Conservation (phyloP, 495 filamentous ascomycete species). For the Xylaria telfairii region DNA sequence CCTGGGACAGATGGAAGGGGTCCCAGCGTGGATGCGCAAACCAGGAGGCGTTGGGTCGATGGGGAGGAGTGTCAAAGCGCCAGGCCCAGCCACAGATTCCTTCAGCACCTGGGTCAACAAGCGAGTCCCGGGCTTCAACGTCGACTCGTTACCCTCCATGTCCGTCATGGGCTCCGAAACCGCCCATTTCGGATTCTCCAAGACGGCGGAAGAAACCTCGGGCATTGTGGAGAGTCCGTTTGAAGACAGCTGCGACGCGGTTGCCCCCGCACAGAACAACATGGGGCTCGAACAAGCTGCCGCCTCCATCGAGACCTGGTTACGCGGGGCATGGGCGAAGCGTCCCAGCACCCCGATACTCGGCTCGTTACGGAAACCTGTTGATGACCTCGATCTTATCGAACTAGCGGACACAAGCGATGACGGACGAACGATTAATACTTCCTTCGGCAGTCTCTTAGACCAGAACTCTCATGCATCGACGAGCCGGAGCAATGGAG, state of each 20-base stretch:
- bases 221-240: slow-evolving; percentile 59
- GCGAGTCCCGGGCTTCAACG: slow-evolving; percentile 74
- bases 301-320: slow-evolving; percentile 85
- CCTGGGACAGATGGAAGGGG: slow-evolving; percentile 35
- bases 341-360: slow-evolving; percentile 57
- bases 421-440: slow-evolving; percentile 45
- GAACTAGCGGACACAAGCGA: slow-evolving; percentile 74
- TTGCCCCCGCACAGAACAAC: slow-evolving; percentile 41
- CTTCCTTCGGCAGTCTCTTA: background rate
- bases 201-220: slow-evolving; percentile 36
- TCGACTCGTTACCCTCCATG: slow-evolving; percentile 61
- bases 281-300: slow-evolving; percentile 78
- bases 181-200: slow-evolving; percentile 56
- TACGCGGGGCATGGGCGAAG: slow-evolving; percentile 75
- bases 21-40: slow-evolving; percentile 67
- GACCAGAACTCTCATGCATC: slow-evolving; percentile 35
- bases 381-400: slow-evolving; percentile 72
- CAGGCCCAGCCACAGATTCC: slow-evolving; percentile 80
- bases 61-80: slow-evolving; percentile 66
- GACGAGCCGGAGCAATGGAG: slow-evolving; percentile 42
- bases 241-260: slow-evolving; percentile 48
- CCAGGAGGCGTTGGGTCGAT: slow-evolving; percentile 88
- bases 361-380: slow-evolving; percentile 42
- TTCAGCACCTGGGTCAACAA: slow-evolving; percentile 80
- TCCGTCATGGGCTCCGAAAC: slow-evolving; percentile 56